phyloP scores from a whole-genome alignment of 1,139 yeast genomes.

The Wickerhamomyces sp. region DNA sequence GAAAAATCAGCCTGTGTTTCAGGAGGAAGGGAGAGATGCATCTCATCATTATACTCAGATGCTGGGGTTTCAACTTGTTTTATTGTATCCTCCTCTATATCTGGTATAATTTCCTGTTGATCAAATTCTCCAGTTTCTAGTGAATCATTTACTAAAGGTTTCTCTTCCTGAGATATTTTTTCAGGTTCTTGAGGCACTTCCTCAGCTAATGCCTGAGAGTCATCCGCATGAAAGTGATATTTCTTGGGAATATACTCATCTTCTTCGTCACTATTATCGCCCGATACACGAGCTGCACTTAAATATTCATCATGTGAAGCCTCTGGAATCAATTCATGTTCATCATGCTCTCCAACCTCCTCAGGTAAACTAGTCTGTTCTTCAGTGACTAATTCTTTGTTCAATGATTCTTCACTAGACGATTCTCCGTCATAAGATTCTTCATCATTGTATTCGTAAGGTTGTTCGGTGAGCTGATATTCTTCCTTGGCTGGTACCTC shows the following conservation, averaged over 20 bases:
- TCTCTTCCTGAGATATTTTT: no score
- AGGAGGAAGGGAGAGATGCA: conserved; percentile 1
- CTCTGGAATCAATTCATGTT: conserved; percentile 1
- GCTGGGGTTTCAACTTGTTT: no score
- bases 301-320: conserved; percentile 5
- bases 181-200: no score
- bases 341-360: neutral
- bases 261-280: neutral
- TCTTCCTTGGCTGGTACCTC: no score
- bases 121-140: no score
- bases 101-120: no score
- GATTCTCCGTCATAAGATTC: conserved; percentile 3
- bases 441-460: conserved; percentile 4
- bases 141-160: no score
- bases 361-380: no score
- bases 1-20: conserved; percentile 15
- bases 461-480: neutral
- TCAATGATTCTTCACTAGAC: neutral
- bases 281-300: conserved; percentile 8
- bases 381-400: neutral
- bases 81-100: no score
- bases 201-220: neutral
- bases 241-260: conserved; percentile 1
- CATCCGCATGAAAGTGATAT: neutral
- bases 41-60: no score